phyloP scores from a whole-genome alignment of 768 basidiomycete genomes.

The Phanerochaete carnosa region DNA sequence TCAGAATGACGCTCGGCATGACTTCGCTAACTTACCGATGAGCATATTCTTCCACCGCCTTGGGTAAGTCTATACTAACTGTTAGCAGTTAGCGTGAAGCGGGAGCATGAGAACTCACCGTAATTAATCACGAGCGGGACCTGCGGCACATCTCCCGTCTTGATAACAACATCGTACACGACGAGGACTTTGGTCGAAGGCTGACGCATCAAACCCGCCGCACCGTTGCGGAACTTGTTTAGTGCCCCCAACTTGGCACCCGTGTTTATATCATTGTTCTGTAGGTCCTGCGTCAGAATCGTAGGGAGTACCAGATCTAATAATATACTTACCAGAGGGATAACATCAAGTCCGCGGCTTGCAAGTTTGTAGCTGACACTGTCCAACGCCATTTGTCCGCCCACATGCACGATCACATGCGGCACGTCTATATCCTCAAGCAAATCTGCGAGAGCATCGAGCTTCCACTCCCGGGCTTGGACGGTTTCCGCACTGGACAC shows the following conservation, averaged over 20 bases:
- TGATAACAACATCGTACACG: slow-evolving; percentile 91
- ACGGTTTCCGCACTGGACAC: slow-evolving; percentile 72
- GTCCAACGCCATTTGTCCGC: slow-evolving; percentile 83
- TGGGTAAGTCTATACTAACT: slow-evolving; percentile 66
- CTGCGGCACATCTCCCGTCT: slow-evolving; percentile 84
- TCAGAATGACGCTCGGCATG: background rate
- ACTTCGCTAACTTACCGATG: slow-evolving; percentile 59
- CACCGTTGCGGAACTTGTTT: slow-evolving; percentile 73
- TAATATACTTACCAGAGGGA: slow-evolving; percentile 67
- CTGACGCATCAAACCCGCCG: slow-evolving; percentile 60
- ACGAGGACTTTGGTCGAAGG: slow-evolving; percentile 75
- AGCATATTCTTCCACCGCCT: slow-evolving; percentile 96
- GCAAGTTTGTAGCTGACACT: slow-evolving; percentile 88
- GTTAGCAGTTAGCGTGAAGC: slow-evolving; percentile 9
- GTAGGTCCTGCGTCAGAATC: slow-evolving; percentile 11
- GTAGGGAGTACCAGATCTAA: background rate
- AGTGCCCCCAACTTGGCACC: slow-evolving; percentile 77
- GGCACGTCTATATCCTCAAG: slow-evolving; percentile 82
- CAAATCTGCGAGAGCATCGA: slow-evolving; percentile 87
- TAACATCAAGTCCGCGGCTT: slow-evolving; percentile 80
- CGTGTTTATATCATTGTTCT: slow-evolving; percentile 94
- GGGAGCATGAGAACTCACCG: slow-evolving; percentile 42
- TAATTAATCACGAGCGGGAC: slow-evolving; percentile 95
- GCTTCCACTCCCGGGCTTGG: slow-evolving; percentile 91
- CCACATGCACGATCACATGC: slow-evolving; percentile 86